Evolutionary conservation across 2,329 filamentous ascomycete species (phyloP).

Genomic region (Myriosclerotinia scirpicola): DNA sequence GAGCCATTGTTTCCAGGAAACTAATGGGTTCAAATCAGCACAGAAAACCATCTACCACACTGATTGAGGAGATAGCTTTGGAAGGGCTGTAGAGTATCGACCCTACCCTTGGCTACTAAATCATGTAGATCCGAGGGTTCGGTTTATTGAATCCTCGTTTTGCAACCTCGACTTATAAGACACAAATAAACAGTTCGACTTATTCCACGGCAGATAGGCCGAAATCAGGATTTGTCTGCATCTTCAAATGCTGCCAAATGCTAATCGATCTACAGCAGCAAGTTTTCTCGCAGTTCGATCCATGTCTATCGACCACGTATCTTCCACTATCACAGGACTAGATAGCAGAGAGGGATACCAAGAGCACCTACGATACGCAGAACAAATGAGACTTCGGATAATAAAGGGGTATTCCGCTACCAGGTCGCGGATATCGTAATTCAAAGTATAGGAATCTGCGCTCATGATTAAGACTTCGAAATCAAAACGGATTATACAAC

Average conservation of each 20-base stretch:
- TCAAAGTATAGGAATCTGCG: background rate
- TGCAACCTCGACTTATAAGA: background rate
- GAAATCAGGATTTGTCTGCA: background rate
- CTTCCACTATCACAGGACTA: too few relatives aligned
- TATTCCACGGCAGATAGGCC: too few relatives aligned
- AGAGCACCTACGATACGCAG: background rate
- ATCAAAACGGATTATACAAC: background rate
- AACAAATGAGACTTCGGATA: background rate
- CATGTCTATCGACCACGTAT: too few relatives aligned
- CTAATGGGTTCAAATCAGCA: background rate
- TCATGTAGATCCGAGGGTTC: background rate
- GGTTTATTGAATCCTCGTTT: accelerated
- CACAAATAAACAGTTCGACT: background rate
- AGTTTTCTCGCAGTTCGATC: background rate
- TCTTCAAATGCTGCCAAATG: background rate
- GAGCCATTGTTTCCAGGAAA: background rate
- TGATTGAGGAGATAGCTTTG: background rate
- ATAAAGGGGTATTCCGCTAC: background rate
- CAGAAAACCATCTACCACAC: too few relatives aligned
- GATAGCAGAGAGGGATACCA: background rate
- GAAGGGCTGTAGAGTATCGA: background rate
- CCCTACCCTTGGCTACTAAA: background rate
- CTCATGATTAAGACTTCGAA: background rate
- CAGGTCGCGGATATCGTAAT: too few relatives aligned
- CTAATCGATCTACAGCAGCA: background rate